Percentiles rank a stretch among this genome's conserved stretches.
Evolutionary conservation across 192 early-diverging fungal species (phyloP).

Genomic region (Coemansia sp.): DNA sequence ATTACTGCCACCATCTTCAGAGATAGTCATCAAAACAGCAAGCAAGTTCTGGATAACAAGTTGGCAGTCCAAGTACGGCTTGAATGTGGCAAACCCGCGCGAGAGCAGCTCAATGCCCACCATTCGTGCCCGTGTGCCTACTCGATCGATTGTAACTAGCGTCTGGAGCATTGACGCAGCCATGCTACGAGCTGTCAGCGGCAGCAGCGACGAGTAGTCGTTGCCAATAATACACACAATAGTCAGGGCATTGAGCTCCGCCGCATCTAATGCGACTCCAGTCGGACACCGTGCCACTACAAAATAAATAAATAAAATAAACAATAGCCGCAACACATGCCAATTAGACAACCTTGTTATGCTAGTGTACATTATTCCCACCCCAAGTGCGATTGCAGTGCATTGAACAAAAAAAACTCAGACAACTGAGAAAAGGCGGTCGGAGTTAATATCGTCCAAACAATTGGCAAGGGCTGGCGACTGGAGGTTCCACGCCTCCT

Average conservation of each 20-base stretch:
- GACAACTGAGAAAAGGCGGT: neutral
- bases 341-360: constrained; percentile 3
- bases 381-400: neutral
- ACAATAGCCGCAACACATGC: constrained; percentile 9
- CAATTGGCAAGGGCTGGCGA: neutral
- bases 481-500: neutral
- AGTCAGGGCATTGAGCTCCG: constrained; percentile 43
- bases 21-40: constrained; percentile 29
- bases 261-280: constrained; percentile 27
- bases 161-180: constrained; percentile 50
- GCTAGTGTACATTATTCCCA: neutral
- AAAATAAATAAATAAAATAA: neutral
- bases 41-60: constrained; percentile 35
- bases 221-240: constrained; percentile 53
- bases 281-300: constrained; percentile 47
- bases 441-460: constrained; percentile 1
- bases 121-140: constrained; percentile 24
- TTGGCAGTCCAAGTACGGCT: constrained; percentile 48
- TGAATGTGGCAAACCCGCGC: constrained; percentile 49
- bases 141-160: constrained; percentile 20
- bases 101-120: constrained; percentile 50
- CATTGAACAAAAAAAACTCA: neutral
- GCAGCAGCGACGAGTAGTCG: constrained; percentile 47
- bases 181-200: constrained; percentile 51
- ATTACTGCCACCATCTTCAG: constrained; percentile 20